Evolutionary conservation across 2,329 filamentous ascomycete species (phyloP).

Genomic region (Aspergillus nomiae): DNA sequence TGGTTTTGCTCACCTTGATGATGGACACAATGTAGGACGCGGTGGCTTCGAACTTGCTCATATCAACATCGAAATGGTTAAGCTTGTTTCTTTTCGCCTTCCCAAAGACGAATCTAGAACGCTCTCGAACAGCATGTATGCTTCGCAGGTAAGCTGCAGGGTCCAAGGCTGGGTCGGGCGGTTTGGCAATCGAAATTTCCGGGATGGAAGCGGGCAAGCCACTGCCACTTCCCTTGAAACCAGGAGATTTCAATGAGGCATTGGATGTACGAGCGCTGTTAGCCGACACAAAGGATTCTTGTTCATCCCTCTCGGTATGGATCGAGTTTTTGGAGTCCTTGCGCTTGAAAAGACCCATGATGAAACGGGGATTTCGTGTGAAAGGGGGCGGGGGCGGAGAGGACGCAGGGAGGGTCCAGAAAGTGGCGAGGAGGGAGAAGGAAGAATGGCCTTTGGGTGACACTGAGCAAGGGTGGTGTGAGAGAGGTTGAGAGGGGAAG

Average conservation of each 20-base stretch:
- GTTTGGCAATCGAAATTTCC: conserved; percentile 77
- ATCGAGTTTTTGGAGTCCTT: conserved; percentile 46
- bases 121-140: conserved; percentile 82
- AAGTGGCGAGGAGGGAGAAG: conserved; percentile 2
- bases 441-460: conserved; percentile 6
- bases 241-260: conserved; percentile 54
- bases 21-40: conserved; percentile 87
- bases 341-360: conserved; percentile 51
- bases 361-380: conserved; percentile 8
- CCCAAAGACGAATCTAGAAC: conserved; percentile 71
- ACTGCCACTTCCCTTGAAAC: conserved; percentile 50
- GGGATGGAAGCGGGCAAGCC: conserved; percentile 59
- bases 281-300: conserved; percentile 41
- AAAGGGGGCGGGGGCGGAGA: not conserved
- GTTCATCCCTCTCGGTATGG: conserved; percentile 41
- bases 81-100: conserved; percentile 77
- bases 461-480: conserved; percentile 1
- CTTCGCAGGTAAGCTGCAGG: conserved; percentile 89
- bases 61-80: conserved; percentile 85
- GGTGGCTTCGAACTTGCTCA: conserved; percentile 79
- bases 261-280: conserved; percentile 48
- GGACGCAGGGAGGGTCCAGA: not conserved
- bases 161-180: conserved; percentile 84
- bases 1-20: conserved; percentile 70
- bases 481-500: conserved; percentile 11